phyloP scores from a whole-genome alignment of 1,284 basidiomycete species.

The Trametes hirsuta region DNA sequence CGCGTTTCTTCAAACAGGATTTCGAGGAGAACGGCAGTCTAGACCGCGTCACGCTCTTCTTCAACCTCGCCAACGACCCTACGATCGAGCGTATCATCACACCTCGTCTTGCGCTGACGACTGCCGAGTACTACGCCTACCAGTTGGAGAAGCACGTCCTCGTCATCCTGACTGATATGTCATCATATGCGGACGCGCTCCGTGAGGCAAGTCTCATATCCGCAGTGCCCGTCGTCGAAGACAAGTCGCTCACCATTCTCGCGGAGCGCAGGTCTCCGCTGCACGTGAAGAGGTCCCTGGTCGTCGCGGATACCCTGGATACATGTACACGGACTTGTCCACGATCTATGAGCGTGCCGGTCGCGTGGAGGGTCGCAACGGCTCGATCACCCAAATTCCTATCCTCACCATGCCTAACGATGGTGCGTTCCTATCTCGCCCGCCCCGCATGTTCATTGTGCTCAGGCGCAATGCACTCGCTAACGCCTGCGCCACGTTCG shows the following conservation, averaged over 20 bases:
- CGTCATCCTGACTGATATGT: slow-evolving; percentile 99
- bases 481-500: slow-evolving; percentile 15
- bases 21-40: slow-evolving; percentile 99
- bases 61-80: slow-evolving; percentile 99
- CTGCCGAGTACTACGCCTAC: slow-evolving; percentile 99
- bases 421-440: slow-evolving; percentile 54
- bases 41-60: slow-evolving; percentile 97
- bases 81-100: slow-evolving; percentile 99
- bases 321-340: slow-evolving; percentile 99
- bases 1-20: slow-evolving; percentile 99
- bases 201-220: slow-evolving; percentile 70
- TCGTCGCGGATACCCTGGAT: slow-evolving; percentile 98
- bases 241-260: slow-evolving; percentile 1
- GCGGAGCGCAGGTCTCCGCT: slow-evolving; percentile 77
- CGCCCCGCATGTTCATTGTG: slow-evolving; percentile 13
- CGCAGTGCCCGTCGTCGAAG: not conserved
- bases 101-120: slow-evolving; percentile 96
- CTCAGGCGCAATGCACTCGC: slow-evolving; percentile 3
- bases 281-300: slow-evolving; percentile 99
- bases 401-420: slow-evolving; percentile 99
- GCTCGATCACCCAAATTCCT: slow-evolving; percentile 99
- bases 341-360: slow-evolving; percentile 99
- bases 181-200: slow-evolving; percentile 95
- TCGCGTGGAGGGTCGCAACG: slow-evolving; percentile 96
- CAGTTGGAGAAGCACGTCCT: slow-evolving; percentile 99